Evolutionary conservation across 1,139 yeast genomes (phyloP).

Genomic region (Meyerozyma sp.): DNA sequence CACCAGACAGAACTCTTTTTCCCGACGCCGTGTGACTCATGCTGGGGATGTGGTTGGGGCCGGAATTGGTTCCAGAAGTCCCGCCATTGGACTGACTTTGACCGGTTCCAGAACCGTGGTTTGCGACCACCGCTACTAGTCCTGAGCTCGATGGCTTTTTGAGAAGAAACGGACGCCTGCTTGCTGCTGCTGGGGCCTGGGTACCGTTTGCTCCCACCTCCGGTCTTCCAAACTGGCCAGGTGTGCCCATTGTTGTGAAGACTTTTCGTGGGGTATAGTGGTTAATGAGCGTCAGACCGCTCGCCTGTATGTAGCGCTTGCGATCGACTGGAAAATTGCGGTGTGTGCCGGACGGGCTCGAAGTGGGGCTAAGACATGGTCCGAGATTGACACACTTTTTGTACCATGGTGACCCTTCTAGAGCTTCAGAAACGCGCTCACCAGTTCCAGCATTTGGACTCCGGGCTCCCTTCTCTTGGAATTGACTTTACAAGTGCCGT

Average conservation of each 20-base stretch:
- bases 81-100: background rate
- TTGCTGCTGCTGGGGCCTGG: background rate
- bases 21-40: background rate
- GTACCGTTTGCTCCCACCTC: background rate
- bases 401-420: background rate
- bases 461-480: background rate
- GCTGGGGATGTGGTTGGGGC: background rate
- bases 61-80: background rate
- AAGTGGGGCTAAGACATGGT: background rate
- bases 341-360: background rate
- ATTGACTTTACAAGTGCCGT: constrained; percentile 14
- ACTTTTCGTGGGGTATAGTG: background rate
- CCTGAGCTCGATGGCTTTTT: background rate
- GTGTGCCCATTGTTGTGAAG: background rate
- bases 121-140: background rate
- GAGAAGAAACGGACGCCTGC: background rate
- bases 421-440: background rate
- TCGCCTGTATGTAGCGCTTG: background rate
- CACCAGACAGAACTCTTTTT: background rate
- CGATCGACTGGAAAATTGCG: background rate
- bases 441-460: background rate
- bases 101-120: background rate
- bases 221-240: background rate
- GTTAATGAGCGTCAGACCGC: background rate
- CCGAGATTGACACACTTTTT: background rate